Percentiles rank a stretch among this genome's conserved stretches.
Conservation (phyloP, 768 basidiomycete genomes). For the Serpula lacrymans region DNA sequence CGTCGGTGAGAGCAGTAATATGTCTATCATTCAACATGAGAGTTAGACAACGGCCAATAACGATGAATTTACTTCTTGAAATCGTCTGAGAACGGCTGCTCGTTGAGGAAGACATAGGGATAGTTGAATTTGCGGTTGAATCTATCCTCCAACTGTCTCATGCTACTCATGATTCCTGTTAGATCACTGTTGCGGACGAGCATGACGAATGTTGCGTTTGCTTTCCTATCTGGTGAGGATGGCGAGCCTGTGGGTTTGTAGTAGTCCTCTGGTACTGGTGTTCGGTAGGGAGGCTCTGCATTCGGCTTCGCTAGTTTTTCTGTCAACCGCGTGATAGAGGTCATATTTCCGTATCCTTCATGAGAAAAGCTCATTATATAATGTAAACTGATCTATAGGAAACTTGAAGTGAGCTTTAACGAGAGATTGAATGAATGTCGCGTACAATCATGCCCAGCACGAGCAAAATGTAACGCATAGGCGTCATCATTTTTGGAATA, state of each 20-base stretch:
- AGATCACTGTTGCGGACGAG: conserved; percentile 70
- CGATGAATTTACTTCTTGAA: conserved; percentile 65
- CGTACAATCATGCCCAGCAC: conserved; percentile 46
- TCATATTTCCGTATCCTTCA: conserved; percentile 39
- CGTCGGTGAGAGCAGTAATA: conserved; percentile 25
- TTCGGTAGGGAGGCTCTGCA: conserved; percentile 46
- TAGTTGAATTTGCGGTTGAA: conserved; percentile 82
- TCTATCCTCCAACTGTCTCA: conserved; percentile 78
- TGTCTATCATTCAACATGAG: conserved; percentile 23
- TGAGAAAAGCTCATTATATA: conserved; percentile 41
- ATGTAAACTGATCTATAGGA: conserved; percentile 34
- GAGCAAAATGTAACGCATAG: conserved; percentile 55
- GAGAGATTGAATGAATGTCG: conserved; percentile 3
- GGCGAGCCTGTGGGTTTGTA: conserved; percentile 39
- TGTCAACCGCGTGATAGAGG: conserved; percentile 32
- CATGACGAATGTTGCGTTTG: conserved; percentile 81
- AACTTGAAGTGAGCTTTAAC: conserved; percentile 5
- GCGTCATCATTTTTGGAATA: conserved; percentile 48
- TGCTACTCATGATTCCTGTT: conserved; percentile 54
- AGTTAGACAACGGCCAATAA: neutral
- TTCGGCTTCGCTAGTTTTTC: conserved; percentile 17
- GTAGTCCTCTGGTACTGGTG: conserved; percentile 59
- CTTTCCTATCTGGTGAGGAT: conserved; percentile 50
- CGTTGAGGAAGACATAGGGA: conserved; percentile 89
- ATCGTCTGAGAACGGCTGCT: conserved; percentile 69